A percentile compares a stretch with the other conserved stretches of the same genome.
phyloP scores from a whole-genome alignment of 768 basidiomycete species.

The Mrakia frigida region DNA sequence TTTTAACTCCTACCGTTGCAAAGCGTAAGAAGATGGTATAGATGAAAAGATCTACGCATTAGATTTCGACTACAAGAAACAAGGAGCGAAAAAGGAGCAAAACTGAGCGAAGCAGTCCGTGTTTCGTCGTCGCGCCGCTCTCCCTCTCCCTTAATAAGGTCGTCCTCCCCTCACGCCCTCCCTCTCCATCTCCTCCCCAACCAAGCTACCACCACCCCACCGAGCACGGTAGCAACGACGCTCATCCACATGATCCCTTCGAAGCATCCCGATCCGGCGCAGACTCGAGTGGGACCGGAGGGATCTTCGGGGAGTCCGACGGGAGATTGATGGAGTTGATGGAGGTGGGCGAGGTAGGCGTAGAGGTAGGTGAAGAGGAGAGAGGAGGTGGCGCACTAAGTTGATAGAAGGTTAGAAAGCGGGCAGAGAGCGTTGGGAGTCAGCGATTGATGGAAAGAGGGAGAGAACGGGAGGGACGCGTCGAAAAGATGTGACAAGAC shows the following conservation, averaged over 20 bases:
- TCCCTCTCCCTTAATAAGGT: not conserved
- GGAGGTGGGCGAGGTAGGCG: slow-evolving; percentile 15
- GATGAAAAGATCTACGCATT: too few species aligned
- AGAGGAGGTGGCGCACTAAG: slow-evolving; percentile 18
- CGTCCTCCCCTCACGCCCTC: not conserved
- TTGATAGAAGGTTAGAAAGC: not conserved
- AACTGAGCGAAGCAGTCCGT: not conserved
- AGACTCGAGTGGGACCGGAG: not conserved
- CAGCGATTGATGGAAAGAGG: not conserved
- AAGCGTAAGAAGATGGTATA: too few species aligned
- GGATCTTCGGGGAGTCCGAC: not conserved
- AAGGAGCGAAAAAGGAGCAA: not conserved
- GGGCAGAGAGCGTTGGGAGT: not conserved
- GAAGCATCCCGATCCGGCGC: slow-evolving; percentile 16
- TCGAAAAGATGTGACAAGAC: not conserved
- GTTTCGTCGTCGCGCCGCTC: not conserved
- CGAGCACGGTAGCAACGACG: not conserved
- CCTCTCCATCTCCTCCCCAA: slow-evolving; percentile 17
- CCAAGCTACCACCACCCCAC: not conserved
- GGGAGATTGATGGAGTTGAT: not conserved
- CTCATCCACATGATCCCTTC: slow-evolving; percentile 5
- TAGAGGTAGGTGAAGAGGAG: slow-evolving; percentile 32
- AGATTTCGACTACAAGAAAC: too few species aligned
- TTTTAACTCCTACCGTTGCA: too few species aligned
- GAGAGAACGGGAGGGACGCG: not conserved